These are phyloP conservation scores for Xerocomus nothofagi DNA, from an alignment of 1,284 basidiomycete genomes.

Conservation along the genomic window DNA sequence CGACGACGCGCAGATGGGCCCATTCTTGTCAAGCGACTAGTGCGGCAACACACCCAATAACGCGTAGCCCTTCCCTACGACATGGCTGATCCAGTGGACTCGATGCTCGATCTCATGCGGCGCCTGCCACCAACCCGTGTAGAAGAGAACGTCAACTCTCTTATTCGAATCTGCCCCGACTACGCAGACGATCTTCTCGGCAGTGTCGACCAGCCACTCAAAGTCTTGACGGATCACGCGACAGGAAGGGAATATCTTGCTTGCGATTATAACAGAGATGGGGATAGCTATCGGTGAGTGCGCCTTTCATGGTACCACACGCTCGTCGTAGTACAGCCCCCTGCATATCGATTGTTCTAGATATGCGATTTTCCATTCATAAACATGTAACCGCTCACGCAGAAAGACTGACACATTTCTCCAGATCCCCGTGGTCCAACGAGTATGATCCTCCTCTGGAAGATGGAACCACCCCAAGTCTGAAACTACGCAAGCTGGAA, in stretches of 20 bases:
- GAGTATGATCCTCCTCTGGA: slow-evolving; percentile 88
- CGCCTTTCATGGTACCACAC: neutral
- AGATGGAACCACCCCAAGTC: slow-evolving; percentile 83
- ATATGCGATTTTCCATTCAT: neutral
- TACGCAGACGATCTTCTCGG: slow-evolving; percentile 94
- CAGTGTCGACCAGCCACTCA: slow-evolving; percentile 94
- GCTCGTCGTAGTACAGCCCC: slow-evolving; percentile 1
- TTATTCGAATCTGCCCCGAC: slow-evolving; percentile 87
- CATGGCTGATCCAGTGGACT: slow-evolving; percentile 79
- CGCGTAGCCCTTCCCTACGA: slow-evolving; percentile 12
- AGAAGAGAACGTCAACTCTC: slow-evolving; percentile 82
- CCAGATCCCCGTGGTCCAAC: slow-evolving; percentile 96
- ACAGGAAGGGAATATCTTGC: slow-evolving; percentile 89
- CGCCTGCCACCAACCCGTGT: slow-evolving; percentile 92
- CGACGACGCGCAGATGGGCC: neutral
- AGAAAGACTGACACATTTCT: slow-evolving; percentile 5
- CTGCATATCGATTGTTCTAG: neutral
- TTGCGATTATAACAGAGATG: slow-evolving; percentile 98
- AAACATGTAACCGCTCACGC: neutral
- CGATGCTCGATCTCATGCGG: slow-evolving; percentile 94
- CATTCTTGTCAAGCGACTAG: neutral
- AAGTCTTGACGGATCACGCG: slow-evolving; percentile 75
- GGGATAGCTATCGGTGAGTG: slow-evolving; percentile 86
- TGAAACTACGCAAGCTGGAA: slow-evolving; percentile 88
- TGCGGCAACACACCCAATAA: neutral